Evolutionary conservation across 305 asterid genomes (phyloP).

Genomic region (Fraxinus greggii): DNA sequence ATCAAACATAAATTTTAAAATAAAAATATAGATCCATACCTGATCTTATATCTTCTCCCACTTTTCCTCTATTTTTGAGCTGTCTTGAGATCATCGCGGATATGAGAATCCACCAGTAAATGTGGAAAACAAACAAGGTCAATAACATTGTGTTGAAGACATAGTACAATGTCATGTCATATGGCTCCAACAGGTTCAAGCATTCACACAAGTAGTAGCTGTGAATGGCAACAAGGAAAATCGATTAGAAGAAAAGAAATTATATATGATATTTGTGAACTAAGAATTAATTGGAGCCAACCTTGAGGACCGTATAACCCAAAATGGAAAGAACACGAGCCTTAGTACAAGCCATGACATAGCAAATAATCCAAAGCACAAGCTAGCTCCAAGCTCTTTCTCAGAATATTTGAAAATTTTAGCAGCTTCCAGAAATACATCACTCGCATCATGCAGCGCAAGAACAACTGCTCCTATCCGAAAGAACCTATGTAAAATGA

Average conservation of each 20-base stretch:
- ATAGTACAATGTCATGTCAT: conserved; percentile 48
- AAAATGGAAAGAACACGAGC: conserved; percentile 59
- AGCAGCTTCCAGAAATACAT: conserved; percentile 90
- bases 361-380: conserved; percentile 81
- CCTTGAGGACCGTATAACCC: conserved; percentile 85
- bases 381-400: conserved; percentile 78
- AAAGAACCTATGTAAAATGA: conserved; percentile 56
- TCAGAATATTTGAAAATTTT: conserved; percentile 87
- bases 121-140: conserved; percentile 77
- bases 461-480: conserved; percentile 73
- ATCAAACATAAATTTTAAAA: neutral
- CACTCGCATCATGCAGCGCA: conserved; percentile 95
- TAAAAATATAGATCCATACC: conserved; percentile 41
- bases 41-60: conserved; percentile 96
- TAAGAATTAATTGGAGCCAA: conserved; percentile 27
- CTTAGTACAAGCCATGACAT: conserved; percentile 80
- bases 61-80: conserved; percentile 78
- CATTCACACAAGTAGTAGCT: conserved; percentile 49
- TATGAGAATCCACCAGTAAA: conserved; percentile 96
- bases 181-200: conserved; percentile 48
- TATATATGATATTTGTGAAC: neutral
- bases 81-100: conserved; percentile 78
- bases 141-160: conserved; percentile 79
- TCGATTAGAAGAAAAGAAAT: conserved; percentile 29
- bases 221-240: conserved; percentile 35